Conservation (phyloP, 2,329 filamentous ascomycete genomes). For the Verticillium isaacii region DNA sequence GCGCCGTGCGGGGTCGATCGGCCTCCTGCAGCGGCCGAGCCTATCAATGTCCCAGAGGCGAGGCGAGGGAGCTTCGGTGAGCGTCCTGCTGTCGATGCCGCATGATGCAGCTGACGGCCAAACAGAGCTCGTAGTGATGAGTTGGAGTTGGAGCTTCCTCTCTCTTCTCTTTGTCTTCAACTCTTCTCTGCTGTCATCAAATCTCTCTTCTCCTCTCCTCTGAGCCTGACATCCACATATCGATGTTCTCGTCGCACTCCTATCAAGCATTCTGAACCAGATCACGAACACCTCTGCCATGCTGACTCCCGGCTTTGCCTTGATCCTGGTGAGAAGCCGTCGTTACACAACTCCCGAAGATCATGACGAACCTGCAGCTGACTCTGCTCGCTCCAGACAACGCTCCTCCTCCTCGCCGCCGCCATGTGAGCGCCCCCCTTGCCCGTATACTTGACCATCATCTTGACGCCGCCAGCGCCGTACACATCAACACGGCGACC, state of each 20-base stretch:
- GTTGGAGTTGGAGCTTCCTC: background rate
- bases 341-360: background rate
- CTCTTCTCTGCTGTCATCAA: no score
- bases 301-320: background rate
- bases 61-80: background rate
- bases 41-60: background rate
- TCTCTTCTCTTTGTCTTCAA: background rate
- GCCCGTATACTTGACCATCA: background rate
- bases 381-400: slow-evolving; percentile 8
- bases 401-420: slow-evolving; percentile 16
- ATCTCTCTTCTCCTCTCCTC: background rate
- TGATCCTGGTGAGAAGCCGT: background rate
- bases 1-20: background rate
- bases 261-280: background rate
- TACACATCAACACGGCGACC: slow-evolving; percentile 30
- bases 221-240: background rate
- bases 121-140: background rate
- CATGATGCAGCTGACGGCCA: background rate
- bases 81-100: background rate
- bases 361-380: background rate
- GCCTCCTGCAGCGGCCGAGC: background rate
- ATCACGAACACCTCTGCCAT: background rate
- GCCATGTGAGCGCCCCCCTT: slow-evolving; percentile 12
- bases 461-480: slow-evolving; percentile 22
- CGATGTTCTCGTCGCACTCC: no score